Percentiles rank a stretch among this genome's conserved stretches.
These are phyloP conservation scores for sorghum (Sorghum bicolor) DNA, from an alignment of 176 grass and related monocot genomes.

Conservation along the genomic window DNA sequence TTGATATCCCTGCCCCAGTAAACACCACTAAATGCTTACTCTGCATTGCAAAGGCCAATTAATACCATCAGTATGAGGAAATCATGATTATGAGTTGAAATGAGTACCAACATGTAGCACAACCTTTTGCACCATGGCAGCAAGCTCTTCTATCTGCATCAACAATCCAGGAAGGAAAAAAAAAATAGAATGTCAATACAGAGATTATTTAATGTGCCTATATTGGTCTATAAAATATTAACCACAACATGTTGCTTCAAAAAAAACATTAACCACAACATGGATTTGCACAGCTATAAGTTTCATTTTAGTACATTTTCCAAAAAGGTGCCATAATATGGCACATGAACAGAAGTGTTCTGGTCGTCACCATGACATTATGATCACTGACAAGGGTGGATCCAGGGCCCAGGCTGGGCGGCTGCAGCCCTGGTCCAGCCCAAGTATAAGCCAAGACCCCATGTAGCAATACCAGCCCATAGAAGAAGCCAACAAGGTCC, in stretches of 20 bases:
- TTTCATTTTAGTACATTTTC: background rate
- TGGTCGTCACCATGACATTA: background rate
- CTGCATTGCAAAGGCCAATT: constrained; percentile 44
- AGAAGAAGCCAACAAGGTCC: too few species aligned
- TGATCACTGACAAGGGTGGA: background rate
- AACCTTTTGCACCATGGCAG: constrained; percentile 80
- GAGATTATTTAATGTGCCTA: background rate
- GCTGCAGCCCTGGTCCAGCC: too few species aligned
- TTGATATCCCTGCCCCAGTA: constrained; percentile 97
- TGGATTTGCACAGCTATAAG: background rate
- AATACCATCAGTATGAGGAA: constrained; percentile 13
- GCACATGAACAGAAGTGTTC: background rate
- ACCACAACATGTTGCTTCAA: background rate
- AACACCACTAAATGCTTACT: constrained; percentile 98
- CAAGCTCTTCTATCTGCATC: constrained; percentile 93
- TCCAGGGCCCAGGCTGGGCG: too few species aligned
- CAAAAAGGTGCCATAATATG: background rate
- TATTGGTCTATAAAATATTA: background rate
- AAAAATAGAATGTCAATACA: constrained; percentile 10
- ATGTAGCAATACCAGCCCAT: too few species aligned
- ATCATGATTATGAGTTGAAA: constrained; percentile 15
- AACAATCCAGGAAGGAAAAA: background rate
- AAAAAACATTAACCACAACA: background rate
- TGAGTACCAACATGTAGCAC: background rate
- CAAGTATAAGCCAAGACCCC: too few species aligned